phyloP scores from a whole-genome alignment of 495 filamentous ascomycete species.

The Chlorociboria aeruginascens region DNA sequence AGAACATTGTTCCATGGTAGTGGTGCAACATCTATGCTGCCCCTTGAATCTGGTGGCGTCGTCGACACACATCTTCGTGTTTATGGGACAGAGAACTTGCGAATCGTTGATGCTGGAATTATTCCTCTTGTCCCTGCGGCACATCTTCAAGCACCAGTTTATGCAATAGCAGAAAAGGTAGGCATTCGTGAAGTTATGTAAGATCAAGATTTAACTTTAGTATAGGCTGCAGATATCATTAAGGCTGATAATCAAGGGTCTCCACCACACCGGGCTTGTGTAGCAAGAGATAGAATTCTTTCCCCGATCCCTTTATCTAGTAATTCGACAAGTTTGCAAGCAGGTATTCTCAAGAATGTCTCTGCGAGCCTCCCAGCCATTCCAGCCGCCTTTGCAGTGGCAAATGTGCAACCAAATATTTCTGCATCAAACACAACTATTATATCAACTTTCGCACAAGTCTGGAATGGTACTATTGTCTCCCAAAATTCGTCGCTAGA shows the following conservation, averaged over 20 bases:
- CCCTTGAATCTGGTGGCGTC: conserved; percentile 19
- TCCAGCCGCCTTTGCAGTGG: too few species aligned
- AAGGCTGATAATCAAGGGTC: conserved; percentile 21
- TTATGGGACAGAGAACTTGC: conserved; percentile 22
- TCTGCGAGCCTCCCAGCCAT: too few species aligned
- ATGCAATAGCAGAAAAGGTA: conserved; percentile 24
- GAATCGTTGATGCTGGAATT: conserved; percentile 30
- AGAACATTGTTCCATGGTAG: conserved; percentile 18
- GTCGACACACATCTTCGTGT: conserved; percentile 4
- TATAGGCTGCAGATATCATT: conserved; percentile 37
- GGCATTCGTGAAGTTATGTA: conserved; percentile 34
- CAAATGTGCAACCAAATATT: too few species aligned
- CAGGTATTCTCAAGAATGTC: too few species aligned
- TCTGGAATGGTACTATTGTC: too few species aligned
- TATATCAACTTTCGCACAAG: too few species aligned
- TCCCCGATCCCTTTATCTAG: too few species aligned
- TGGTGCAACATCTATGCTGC: conserved; percentile 36
- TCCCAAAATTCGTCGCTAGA: too few species aligned
- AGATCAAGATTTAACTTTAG: background rate
- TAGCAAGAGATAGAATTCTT: too few species aligned
- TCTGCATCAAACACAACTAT: too few species aligned
- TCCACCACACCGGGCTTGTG: too few species aligned
- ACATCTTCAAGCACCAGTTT: conserved; percentile 7
- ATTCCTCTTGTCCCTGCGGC: conserved; percentile 19
- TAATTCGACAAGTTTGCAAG: too few species aligned